These are phyloP conservation scores for Talaromyces sp. DNA, from an alignment of 2,329 filamentous ascomycete genomes.

Conservation along the genomic window DNA sequence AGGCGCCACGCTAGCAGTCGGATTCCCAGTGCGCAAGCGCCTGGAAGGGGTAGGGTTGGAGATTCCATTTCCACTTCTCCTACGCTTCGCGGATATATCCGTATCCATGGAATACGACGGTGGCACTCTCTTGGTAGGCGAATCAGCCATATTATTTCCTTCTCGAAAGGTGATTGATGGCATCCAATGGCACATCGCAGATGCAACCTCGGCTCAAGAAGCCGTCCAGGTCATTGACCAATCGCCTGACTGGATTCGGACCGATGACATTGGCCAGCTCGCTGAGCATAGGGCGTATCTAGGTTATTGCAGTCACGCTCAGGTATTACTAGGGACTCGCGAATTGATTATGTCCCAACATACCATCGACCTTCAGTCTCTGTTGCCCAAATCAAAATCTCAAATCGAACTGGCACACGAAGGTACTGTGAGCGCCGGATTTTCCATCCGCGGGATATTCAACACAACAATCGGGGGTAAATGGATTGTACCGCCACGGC, in stretches of 20 bases:
- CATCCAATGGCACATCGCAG: slow-evolving; percentile 6
- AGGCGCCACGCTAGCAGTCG: background rate
- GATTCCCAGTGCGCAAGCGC: background rate
- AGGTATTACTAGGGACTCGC: background rate
- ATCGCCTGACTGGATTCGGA: background rate
- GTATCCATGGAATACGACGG: slow-evolving; percentile 6
- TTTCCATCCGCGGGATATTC: background rate
- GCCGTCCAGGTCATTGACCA: background rate
- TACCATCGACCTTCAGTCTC: background rate
- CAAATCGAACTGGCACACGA: background rate
- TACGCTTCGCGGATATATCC: slow-evolving; percentile 12
- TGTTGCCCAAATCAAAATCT: background rate
- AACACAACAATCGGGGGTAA: background rate
- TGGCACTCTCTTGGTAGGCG: background rate
- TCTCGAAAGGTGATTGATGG: background rate
- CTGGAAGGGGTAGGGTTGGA: slow-evolving; percentile 4
- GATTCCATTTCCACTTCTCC: slow-evolving; percentile 10
- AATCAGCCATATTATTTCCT: background rate
- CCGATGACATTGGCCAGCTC: background rate
- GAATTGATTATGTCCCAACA: background rate
- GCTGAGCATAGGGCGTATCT: background rate
- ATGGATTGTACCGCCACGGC: background rate
- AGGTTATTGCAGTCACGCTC: slow-evolving; percentile 2
- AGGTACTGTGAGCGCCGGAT: background rate
- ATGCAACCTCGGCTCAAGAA: background rate